Conservation (phyloP, 495 filamentous ascomycete genomes). For the Lindgomyces ingoldianus region DNA sequence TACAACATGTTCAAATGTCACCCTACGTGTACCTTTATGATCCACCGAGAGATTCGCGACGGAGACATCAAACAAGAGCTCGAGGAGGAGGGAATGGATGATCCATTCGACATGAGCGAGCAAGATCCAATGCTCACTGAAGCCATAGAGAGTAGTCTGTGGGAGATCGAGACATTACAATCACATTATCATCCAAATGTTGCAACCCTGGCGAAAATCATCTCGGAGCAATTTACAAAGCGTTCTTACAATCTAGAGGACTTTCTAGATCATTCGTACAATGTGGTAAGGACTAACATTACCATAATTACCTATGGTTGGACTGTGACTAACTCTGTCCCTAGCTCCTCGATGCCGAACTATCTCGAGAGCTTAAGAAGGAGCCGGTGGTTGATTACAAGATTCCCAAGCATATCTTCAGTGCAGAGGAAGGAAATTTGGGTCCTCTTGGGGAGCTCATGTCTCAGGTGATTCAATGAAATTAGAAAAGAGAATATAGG, state of each 20-base stretch:
- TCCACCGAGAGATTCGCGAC: constrained; percentile 72
- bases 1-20: constrained; percentile 95
- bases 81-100: constrained; percentile 68
- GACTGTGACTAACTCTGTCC: constrained; percentile 1
- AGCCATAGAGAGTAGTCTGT: constrained; percentile 89
- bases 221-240: constrained; percentile 97
- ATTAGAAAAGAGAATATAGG: neutral
- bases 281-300: constrained; percentile 61
- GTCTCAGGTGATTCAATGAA: constrained; percentile 23
- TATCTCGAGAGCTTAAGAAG: constrained; percentile 80
- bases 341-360: constrained; percentile 78
- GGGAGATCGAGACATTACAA: constrained; percentile 89
- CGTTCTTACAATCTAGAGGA: constrained; percentile 89
- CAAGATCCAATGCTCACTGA: constrained; percentile 78
- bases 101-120: constrained; percentile 76
- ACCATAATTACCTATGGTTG: neutral
- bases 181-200: constrained; percentile 97
- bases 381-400: constrained; percentile 86
- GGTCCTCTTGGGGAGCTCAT: constrained; percentile 42
- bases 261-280: constrained; percentile 93
- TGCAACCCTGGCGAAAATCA: constrained; percentile 87
- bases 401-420: constrained; percentile 88
- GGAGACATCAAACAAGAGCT: constrained; percentile 57
- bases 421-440: constrained; percentile 51
- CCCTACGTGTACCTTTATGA: constrained; percentile 89